Base-by-base conservation (phyloP, 164 flowering plant genomes). In the Aristolochia contorta region DNA sequence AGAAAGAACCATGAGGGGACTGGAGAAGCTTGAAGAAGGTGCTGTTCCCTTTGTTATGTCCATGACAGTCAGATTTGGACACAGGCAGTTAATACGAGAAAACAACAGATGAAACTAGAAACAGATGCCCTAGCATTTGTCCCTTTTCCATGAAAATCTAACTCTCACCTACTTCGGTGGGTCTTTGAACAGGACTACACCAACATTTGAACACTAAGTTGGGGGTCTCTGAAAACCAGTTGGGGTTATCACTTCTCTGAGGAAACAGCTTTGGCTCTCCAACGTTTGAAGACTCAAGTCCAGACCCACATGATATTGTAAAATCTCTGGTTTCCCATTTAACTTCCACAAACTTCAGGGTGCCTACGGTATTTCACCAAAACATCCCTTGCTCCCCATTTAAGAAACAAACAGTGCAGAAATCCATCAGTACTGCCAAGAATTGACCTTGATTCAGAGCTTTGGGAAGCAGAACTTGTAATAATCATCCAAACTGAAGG, bases 91-190 rank as follows among this genome's bases (percentile, higher is more conserved):
- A 62, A 57, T 59, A 47, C 46, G 24, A 69, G 84, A 86, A 75
- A 82, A 75, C 75, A 63, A 82, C 86, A 56, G 70, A 80, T 78
- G 80, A 73, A 71, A 66, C 60, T 64, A 50, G 60, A 50, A 57
- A 69, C 33, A 25, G 43, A 37, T 37, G 43, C 43, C 3, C 56
- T 54, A 67, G 75, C 74, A 71, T 68, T 65, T n/a, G 67, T 63
- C 71, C 47, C 56, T 72, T 66, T 62, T 70, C 65, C 68, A 59
- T 67, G 56, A 66, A 73, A 64, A 65, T 68, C 71, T 71, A 37
- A 71, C 60, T 23, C 50, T 25, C 54, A 59, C 66, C 57, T 51
- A 67, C 60, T 60, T 56, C 64, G 57, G 52, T 18, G 43, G 9
- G 10, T 37, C 43, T 3, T 5, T 27, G 30, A 27, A 5, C 30